These are phyloP conservation scores for Papiliotrema laurentii DNA, from an alignment of 1,284 basidiomycete species.

Conservation along the genomic window DNA sequence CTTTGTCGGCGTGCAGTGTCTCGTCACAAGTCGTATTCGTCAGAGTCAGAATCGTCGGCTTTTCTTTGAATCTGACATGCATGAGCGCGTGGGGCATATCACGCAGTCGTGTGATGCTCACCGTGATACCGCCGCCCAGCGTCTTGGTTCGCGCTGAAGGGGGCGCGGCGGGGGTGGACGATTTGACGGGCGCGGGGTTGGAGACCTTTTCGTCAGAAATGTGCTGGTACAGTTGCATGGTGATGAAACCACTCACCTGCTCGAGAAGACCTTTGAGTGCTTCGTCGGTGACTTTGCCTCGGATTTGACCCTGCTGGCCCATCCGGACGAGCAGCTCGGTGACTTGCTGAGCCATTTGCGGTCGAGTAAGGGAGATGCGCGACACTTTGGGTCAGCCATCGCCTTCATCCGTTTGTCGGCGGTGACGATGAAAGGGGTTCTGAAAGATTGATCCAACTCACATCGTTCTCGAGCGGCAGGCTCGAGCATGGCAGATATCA, in stretches of 20 bases:
- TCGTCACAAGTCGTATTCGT: slow-evolving; percentile 46
- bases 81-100: not conserved
- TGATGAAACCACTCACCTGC: slow-evolving; percentile 59
- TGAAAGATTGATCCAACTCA: slow-evolving; percentile 52
- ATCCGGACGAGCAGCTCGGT: slow-evolving; percentile 80
- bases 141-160: slow-evolving; percentile 34
- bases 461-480: slow-evolving; percentile 81
- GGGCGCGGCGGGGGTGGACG: slow-evolving; percentile 15
- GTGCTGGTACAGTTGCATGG: not conserved
- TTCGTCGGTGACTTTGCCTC: slow-evolving; percentile 76
- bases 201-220: not conserved
- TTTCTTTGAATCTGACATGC: slow-evolving; percentile 44
- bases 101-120: slow-evolving; percentile 16
- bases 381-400: slow-evolving; percentile 58
- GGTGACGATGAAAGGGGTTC: not conserved
- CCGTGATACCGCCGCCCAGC: slow-evolving; percentile 45
- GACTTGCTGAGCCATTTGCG: slow-evolving; percentile 79
- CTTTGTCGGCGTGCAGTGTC: not conserved
- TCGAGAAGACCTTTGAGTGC: slow-evolving; percentile 89
- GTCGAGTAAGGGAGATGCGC: slow-evolving; percentile 87
- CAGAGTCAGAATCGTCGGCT: slow-evolving; percentile 46
- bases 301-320: slow-evolving; percentile 88
- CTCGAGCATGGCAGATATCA: slow-evolving; percentile 86
- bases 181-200: not conserved
- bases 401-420: not conserved